These are phyloP conservation scores for Quercus gilva DNA, from an alignment of 306 rosid genomes.

Conservation along the genomic window DNA sequence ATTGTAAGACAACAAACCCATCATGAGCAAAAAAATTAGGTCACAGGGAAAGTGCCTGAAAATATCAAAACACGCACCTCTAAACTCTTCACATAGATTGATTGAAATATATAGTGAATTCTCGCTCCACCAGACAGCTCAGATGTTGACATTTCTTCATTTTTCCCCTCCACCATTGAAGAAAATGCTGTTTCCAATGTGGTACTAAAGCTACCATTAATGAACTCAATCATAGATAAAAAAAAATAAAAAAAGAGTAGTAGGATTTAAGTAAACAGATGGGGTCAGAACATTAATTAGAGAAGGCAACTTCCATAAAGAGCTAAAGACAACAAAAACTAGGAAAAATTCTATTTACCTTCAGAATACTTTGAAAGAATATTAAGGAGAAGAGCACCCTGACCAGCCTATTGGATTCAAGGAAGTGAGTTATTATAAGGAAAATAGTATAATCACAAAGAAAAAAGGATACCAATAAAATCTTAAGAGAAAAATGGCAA, in stretches of 20 bases:
- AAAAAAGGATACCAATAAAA: not conserved
- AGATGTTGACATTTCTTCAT: conserved; percentile 94
- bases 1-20: too few relatives aligned
- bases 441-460: conserved; percentile 4
- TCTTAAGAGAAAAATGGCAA: not conserved
- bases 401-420: conserved; percentile 72
- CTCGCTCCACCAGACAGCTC: conserved; percentile 97
- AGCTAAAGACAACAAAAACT: conserved; percentile 12
- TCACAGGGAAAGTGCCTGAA: not conserved
- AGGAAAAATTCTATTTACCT: conserved; percentile 47
- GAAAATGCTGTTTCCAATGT: conserved; percentile 72
- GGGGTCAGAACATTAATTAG: not conserved
- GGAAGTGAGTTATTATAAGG: conserved; percentile 8
- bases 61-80: conserved; percentile 56
- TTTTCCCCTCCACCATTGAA: conserved; percentile 93
- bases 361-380: conserved; percentile 91
- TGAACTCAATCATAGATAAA: not conserved
- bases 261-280: not conserved
- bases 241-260: not conserved
- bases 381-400: conserved; percentile 95
- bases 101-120: conserved; percentile 90
- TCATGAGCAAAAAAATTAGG: too few relatives aligned
- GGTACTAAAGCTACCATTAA: conserved; percentile 9
- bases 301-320: conserved; percentile 7
- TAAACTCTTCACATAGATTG: conserved; percentile 87